Conservation (phyloP, 306 rosid genomes). For the Dryas octopetala region DNA sequence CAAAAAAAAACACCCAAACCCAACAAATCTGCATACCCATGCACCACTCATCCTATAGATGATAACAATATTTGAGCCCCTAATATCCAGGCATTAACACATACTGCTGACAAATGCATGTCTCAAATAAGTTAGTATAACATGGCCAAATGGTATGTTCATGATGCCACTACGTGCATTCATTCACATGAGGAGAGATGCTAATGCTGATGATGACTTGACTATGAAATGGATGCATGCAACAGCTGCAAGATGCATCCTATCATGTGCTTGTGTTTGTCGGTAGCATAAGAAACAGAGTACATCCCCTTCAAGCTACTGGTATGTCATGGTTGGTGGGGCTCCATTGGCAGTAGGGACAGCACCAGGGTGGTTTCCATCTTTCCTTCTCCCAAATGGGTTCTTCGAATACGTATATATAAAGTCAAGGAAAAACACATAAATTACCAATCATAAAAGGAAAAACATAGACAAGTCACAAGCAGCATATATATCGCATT, state of each 20-base stretch:
- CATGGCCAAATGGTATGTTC: slow-evolving; percentile 83
- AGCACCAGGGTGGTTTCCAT: slow-evolving; percentile 46
- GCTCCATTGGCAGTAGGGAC: slow-evolving; percentile 66
- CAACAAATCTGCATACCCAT: slow-evolving; percentile 55
- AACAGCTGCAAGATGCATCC: slow-evolving; percentile 98
- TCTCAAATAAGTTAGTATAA: slow-evolving; percentile 41
- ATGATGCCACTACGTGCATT: slow-evolving; percentile 84
- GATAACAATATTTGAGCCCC: slow-evolving; percentile 46
- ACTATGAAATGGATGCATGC: slow-evolving; percentile 96
- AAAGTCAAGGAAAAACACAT: slow-evolving; percentile 51
- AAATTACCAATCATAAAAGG: slow-evolving; percentile 13
- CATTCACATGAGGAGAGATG: slow-evolving; percentile 82
- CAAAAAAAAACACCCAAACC: slow-evolving; percentile 37
- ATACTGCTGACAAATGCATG: slow-evolving; percentile 76
- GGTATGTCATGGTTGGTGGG: slow-evolving; percentile 70
- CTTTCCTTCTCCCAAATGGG: slow-evolving; percentile 96
- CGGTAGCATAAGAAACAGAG: slow-evolving; percentile 81
- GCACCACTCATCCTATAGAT: slow-evolving; percentile 64
- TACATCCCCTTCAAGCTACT: slow-evolving; percentile 98
- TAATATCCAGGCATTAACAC: slow-evolving; percentile 50
- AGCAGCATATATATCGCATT: background rate
- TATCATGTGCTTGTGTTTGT: slow-evolving; percentile 71
- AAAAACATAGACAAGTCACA: slow-evolving; percentile 2
- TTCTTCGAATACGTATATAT: slow-evolving; percentile 79
- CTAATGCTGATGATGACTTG: slow-evolving; percentile 92